Percentiles rank a stretch among this genome's conserved stretches.
Conservation (phyloP, 805 yeast species). For the Spathaspora boniae region DNA sequence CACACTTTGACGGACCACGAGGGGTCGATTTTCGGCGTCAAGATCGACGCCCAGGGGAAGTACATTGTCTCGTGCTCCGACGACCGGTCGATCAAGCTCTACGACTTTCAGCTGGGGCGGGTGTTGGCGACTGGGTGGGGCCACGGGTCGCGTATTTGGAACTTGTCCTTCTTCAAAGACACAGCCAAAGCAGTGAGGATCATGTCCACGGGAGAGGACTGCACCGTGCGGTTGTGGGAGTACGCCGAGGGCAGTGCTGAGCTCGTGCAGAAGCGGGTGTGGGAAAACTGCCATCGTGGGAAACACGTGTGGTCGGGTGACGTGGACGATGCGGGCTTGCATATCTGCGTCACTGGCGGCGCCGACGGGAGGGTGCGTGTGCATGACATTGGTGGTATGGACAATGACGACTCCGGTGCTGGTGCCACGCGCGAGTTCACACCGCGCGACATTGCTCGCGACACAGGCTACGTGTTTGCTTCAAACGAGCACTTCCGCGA, state of each 20-base stretch:
- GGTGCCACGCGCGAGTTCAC: constrained; percentile 18
- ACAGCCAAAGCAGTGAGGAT: constrained; percentile 28
- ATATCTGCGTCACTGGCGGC: constrained; percentile 79
- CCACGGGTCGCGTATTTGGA: constrained; percentile 93
- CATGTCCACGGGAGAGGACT: constrained; percentile 80
- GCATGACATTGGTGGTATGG: constrained; percentile 43
- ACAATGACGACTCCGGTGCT: too few relatives aligned
- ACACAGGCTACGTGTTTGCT: constrained; percentile 22
- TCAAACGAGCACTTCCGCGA: constrained; percentile 62
- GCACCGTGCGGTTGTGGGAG: constrained; percentile 78
- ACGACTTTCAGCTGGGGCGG: constrained; percentile 57
- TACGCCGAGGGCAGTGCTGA: constrained; percentile 23
- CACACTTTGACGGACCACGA: constrained; percentile 72
- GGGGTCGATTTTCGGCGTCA: constrained; percentile 87
- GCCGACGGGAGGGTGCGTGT: constrained; percentile 83
- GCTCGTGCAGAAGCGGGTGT: constrained; percentile 43
- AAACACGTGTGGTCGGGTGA: constrained; percentile 86
- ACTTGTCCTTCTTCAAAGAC: constrained; percentile 50
- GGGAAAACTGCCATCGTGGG: constrained; percentile 70
- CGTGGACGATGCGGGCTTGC: constrained; percentile 36
- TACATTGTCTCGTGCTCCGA: constrained; percentile 83
- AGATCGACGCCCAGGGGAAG: constrained; percentile 52
- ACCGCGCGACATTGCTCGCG: constrained; percentile 28
- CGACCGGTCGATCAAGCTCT: constrained; percentile 82
- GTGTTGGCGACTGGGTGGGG: constrained; percentile 89